phyloP scores from a whole-genome alignment of 2,329 filamentous ascomycete genomes.

The Paecilomyces formosus region DNA sequence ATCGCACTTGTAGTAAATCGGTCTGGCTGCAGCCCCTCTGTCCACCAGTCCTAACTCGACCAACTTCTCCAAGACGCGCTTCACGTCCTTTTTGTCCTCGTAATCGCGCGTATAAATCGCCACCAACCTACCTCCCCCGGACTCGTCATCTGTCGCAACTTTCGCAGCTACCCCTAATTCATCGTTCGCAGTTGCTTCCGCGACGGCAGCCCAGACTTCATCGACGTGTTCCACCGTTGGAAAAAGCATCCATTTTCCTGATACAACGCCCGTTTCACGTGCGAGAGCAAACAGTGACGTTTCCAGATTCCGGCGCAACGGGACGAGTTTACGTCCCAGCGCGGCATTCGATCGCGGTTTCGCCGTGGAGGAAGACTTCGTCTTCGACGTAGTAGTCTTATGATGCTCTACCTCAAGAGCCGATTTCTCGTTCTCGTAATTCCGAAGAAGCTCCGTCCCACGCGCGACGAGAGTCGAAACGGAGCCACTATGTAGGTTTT shows the following conservation, averaged over 20 bases:
- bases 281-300: slow-evolving; percentile 56
- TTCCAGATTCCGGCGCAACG: slow-evolving; percentile 38
- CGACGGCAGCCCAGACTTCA: slow-evolving; percentile 52
- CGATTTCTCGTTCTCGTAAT: slow-evolving; percentile 39
- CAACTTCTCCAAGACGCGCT: slow-evolving; percentile 57
- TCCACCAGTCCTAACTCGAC: slow-evolving; percentile 54
- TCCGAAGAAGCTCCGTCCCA: slow-evolving; percentile 49
- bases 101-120: slow-evolving; percentile 77
- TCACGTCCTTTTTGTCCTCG: slow-evolving; percentile 59
- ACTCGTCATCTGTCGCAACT: slow-evolving; percentile 51
- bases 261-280: slow-evolving; percentile 48
- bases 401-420: slow-evolving; percentile 45
- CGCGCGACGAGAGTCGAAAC: slow-evolving; percentile 44
- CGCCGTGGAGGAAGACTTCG: slow-evolving; percentile 17
- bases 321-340: slow-evolving; percentile 31
- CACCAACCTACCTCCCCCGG: slow-evolving; percentile 49
- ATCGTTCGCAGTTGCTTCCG: slow-evolving; percentile 58
- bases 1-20: slow-evolving; percentile 75
- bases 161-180: slow-evolving; percentile 68
- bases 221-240: slow-evolving; percentile 15
- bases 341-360: slow-evolving; percentile 14
- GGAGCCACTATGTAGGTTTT: slow-evolving; percentile 32
- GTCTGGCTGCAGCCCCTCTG: slow-evolving; percentile 18
- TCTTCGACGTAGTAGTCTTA: slow-evolving; percentile 35
- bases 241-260: slow-evolving; percentile 52